phyloP scores from a whole-genome alignment of 306 rosid species.

The Nissolia schottii region DNA sequence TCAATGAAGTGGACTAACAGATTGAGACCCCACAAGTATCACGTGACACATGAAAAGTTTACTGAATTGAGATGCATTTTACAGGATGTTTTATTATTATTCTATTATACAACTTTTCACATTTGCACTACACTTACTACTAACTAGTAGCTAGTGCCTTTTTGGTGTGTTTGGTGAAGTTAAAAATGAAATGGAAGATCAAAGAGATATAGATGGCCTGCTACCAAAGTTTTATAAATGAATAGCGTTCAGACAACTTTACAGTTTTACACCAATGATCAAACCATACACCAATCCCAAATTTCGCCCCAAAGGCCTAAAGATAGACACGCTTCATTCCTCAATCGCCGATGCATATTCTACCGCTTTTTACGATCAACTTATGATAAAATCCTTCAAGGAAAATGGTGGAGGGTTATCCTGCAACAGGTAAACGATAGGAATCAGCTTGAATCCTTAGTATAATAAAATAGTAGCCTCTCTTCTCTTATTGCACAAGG shows the following conservation, averaged over 20 bases:
- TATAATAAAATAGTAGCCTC: too few relatives aligned
- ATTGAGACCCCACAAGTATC: too few relatives aligned
- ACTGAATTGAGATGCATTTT: too few relatives aligned
- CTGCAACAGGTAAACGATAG: slow-evolving; percentile 46
- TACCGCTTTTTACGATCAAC: slow-evolving; percentile 37
- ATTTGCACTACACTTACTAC: too few relatives aligned
- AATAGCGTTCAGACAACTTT: slow-evolving; percentile 12
- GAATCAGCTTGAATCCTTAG: slow-evolving; percentile 7
- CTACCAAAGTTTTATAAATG: slow-evolving; percentile 1
- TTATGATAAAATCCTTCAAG: slow-evolving; percentile 62
- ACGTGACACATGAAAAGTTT: too few relatives aligned
- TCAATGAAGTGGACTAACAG: too few relatives aligned
- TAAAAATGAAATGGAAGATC: too few relatives aligned
- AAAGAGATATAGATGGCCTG: slow-evolving; percentile 21
- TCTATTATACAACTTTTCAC: too few relatives aligned
- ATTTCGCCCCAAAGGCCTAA: slow-evolving; percentile 19
- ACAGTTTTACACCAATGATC: slow-evolving; percentile 11
- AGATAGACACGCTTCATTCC: slow-evolving; percentile 27
- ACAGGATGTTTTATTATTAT: too few relatives aligned
- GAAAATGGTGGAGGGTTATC: slow-evolving; percentile 65
- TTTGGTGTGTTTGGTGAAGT: too few relatives aligned
- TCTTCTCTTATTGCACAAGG: too few relatives aligned
- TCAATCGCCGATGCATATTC: slow-evolving; percentile 11
- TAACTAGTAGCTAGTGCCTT: too few relatives aligned
- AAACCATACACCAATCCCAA: slow-evolving; percentile 27